Conservation (phyloP, 176 grass and related monocot species). For the Echinochloa phyllopogon region DNA sequence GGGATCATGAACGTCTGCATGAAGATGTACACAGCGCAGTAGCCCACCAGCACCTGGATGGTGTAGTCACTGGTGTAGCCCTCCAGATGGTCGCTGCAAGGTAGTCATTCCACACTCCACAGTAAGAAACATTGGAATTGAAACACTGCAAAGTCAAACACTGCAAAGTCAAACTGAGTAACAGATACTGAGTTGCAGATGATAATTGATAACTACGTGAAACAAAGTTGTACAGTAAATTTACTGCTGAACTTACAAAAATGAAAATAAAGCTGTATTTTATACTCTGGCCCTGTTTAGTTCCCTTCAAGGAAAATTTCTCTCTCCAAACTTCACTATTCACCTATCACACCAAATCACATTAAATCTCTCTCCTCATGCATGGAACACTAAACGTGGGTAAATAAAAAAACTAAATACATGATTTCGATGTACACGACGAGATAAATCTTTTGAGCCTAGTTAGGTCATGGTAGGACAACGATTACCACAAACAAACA, state of each 20-base stretch:
- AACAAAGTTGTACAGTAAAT: neutral
- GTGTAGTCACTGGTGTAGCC: constrained; percentile 94
- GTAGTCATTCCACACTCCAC: neutral
- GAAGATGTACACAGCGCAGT: constrained; percentile 92
- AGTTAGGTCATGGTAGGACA: too few relatives aligned
- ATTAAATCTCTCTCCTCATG: too few relatives aligned
- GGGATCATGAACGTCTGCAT: constrained; percentile 99
- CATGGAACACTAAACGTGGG: too few relatives aligned
- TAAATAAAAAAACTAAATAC: too few relatives aligned
- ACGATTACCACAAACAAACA: too few relatives aligned
- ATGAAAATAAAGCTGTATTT: neutral
- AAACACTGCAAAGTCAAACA: too few relatives aligned
- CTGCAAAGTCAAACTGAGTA: constrained; percentile 1
- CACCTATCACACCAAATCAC: too few relatives aligned
- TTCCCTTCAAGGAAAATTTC: too few relatives aligned
- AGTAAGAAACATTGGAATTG: neutral
- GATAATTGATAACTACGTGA: neutral
- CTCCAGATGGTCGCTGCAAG: constrained; percentile 88
- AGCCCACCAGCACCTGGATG: constrained; percentile 85
- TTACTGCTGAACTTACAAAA: neutral
- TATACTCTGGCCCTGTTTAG: too few relatives aligned
- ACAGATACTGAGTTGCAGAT: neutral
- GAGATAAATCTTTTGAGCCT: too few relatives aligned
- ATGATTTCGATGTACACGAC: too few relatives aligned
- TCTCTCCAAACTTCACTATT: too few relatives aligned